Base-by-base conservation (phyloP, 2,329 filamentous ascomycete genomes). In the Penicillium sp. region DNA sequence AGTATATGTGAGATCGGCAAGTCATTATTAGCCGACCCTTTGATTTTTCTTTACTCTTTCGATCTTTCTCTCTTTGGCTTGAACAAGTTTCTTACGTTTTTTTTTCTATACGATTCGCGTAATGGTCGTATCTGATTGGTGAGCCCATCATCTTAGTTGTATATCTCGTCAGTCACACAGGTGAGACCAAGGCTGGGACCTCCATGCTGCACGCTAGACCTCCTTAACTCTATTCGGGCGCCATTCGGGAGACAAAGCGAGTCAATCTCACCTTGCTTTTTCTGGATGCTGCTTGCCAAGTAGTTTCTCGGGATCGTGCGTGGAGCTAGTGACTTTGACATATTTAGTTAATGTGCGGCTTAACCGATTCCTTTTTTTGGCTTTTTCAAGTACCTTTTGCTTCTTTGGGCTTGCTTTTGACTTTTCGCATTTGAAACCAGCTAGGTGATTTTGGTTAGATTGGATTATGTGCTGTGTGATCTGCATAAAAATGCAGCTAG, bases 241-340 rank as follows among this genome's bases (percentile, higher is more conserved):
- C 54, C 35, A 53, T 57, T 47, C 54, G 54, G 54, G 42, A 52
- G 39, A 53, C 49, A 53, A 55, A 53, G 54, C 54, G 42, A 53
- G 41, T 35, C 42, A 52, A 57, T 49, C 36, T 48, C 49, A 53
- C 33, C 29, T 53, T 53, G 36, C 55, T 57, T 53, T 57, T 57
- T 47, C 25, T 53, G 35, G 49, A 57, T 48, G 49, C 49, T 44
- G 47, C 38, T 53, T 43, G 54, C 41, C 21, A 53, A 57, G n/a
- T 45, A 41, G 42, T 48, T 42, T 31, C 35, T 42, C 55, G 49
- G 55, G 41, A 57, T 36, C 49, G 9, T 53, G 49, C 49, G 43
- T 53, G 49, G 13, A 36, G 49, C 55, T 57, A 57, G 55, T 48
- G 35, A 42, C 43, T 33, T 47, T 53, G 42, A 27, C 54, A 52